Percentiles rank a stretch among this genome's conserved stretches.
phyloP scores from a whole-genome alignment of 1,139 yeast species.

The Yamadazyma mexicana region DNA sequence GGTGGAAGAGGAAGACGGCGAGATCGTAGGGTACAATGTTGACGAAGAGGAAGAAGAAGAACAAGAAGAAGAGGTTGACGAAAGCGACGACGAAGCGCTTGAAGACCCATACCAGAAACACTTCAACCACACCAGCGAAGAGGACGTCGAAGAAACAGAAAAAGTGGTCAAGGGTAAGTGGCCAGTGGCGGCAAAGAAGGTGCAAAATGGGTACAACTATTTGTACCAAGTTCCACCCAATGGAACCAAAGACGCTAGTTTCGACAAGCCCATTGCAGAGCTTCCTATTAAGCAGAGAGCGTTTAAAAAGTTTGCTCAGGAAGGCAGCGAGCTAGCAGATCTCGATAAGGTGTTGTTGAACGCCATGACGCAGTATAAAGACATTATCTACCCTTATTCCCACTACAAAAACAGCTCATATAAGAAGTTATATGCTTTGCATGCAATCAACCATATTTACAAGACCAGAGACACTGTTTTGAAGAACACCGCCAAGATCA shows the following conservation, averaged over 20 bases:
- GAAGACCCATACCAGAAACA: constrained; percentile 75
- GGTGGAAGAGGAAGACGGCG: constrained; percentile 33
- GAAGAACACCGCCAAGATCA: constrained; percentile 67
- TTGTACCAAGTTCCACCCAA: constrained; percentile 35
- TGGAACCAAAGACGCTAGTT: constrained; percentile 6
- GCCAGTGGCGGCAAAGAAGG: constrained; percentile 21
- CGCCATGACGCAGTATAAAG: constrained; percentile 73
- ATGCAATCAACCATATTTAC: constrained; percentile 76
- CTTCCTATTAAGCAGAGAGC: constrained; percentile 33
- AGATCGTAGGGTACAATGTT: constrained; percentile 28
- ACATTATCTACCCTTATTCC: constrained; percentile 61
- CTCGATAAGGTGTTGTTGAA: constrained; percentile 40
- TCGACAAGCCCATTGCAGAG: constrained; percentile 11
- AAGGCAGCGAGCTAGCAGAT: constrained; percentile 17
- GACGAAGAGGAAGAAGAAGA: constrained; percentile 32
- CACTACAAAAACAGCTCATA: constrained; percentile 46
- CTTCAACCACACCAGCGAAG: constrained; percentile 56
- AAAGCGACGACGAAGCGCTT: constrained; percentile 25
- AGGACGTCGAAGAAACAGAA: constrained; percentile 37
- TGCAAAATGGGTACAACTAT: constrained; percentile 22
- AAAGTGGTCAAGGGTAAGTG: constrained; percentile 25
- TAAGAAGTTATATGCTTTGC: constrained; percentile 66
- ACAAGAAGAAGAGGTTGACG: constrained; percentile 26
- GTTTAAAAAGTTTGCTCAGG: constrained; percentile 24
- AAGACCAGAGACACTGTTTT: constrained; percentile 83